Percentiles rank a stretch among this genome's conserved stretches.
phyloP scores from a whole-genome alignment of 306 rosid species.

The Geum urbanum region DNA sequence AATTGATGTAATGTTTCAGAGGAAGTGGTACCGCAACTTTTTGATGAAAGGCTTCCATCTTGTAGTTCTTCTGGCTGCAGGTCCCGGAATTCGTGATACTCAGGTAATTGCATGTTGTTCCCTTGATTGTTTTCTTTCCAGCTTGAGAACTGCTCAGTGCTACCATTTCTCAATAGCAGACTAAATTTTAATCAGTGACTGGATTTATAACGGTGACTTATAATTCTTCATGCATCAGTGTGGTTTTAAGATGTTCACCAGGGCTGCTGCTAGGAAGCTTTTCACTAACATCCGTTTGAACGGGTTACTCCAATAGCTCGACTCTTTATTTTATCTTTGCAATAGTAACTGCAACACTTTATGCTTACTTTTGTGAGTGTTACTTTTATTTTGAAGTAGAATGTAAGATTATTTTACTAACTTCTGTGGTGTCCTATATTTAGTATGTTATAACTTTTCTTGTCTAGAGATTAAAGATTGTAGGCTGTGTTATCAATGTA shows the following conservation, averaged over 20 bases:
- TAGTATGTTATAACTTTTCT: too few species aligned
- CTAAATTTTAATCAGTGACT: conserved; percentile 4
- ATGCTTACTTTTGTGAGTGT: not conserved
- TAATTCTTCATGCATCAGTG: conserved; percentile 52
- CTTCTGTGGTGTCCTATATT: too few species aligned
- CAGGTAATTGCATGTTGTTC: conserved; percentile 49
- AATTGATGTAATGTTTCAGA: conserved; percentile 48
- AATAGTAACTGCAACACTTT: not conserved
- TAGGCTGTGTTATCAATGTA: too few species aligned
- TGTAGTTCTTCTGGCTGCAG: conserved; percentile 90
- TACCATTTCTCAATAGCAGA: not conserved
- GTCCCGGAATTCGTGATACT: conserved; percentile 94
- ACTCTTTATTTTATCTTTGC: not conserved
- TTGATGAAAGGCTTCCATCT: conserved; percentile 98
- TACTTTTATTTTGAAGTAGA: too few species aligned
- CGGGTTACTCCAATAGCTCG: conserved; percentile 45
- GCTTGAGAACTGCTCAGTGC: conserved; percentile 2
- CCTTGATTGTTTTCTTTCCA: conserved; percentile 8
- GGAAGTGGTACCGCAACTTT: conserved; percentile 91
- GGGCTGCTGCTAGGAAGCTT: conserved; percentile 91
- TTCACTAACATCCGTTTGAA: conserved; percentile 76
- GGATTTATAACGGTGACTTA: conserved; percentile 25
- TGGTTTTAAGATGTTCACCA: conserved; percentile 95
- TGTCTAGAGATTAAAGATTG: too few species aligned
- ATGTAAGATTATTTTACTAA: too few species aligned